Percentiles rank a stretch among this genome's conserved stretches.
Conservation (phyloP, 2,329 filamentous ascomycete species). For the Tolypocladium cylindrosporum region DNA sequence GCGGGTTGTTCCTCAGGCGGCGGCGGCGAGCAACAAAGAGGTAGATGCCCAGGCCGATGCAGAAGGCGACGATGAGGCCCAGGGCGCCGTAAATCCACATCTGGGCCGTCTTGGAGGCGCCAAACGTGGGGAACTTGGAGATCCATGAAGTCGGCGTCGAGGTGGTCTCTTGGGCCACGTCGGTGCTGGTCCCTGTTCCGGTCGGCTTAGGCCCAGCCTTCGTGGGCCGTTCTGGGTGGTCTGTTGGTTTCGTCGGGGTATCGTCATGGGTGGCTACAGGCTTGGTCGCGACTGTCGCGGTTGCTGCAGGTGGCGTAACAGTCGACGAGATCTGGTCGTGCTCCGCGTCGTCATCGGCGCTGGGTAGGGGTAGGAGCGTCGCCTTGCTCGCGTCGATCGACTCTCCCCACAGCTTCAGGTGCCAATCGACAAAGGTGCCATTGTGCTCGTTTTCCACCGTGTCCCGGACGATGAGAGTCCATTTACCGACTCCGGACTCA, state of each 20-base stretch:
- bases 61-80: constrained; percentile 78
- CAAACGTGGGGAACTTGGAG: constrained; percentile 84
- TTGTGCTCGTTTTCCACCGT: constrained; percentile 64
- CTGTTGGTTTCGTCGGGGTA: constrained; percentile 38
- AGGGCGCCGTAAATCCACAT: constrained; percentile 88
- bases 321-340: constrained; percentile 59
- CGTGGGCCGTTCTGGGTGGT: constrained; percentile 55
- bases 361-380: constrained; percentile 68
- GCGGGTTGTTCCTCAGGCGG: constrained; percentile 61
- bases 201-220: constrained; percentile 30
- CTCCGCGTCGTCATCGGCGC: constrained; percentile 72
- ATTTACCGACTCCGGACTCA: constrained; percentile 76
- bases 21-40: constrained; percentile 71
- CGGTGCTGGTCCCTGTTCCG: constrained; percentile 17
- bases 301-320: constrained; percentile 13
- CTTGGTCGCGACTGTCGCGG: constrained; percentile 37
- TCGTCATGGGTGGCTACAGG: constrained; percentile 33
- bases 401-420: constrained; percentile 90
- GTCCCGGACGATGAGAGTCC: constrained; percentile 87
- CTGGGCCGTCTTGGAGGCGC: constrained; percentile 76
- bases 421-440: constrained; percentile 84
- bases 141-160: constrained; percentile 60
- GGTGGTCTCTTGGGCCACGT: constrained; percentile 24
- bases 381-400: constrained; percentile 67
- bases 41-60: constrained; percentile 69